phyloP scores from a whole-genome alignment of 192 early-diverging fungal species.

The Backusella australiensis region DNA sequence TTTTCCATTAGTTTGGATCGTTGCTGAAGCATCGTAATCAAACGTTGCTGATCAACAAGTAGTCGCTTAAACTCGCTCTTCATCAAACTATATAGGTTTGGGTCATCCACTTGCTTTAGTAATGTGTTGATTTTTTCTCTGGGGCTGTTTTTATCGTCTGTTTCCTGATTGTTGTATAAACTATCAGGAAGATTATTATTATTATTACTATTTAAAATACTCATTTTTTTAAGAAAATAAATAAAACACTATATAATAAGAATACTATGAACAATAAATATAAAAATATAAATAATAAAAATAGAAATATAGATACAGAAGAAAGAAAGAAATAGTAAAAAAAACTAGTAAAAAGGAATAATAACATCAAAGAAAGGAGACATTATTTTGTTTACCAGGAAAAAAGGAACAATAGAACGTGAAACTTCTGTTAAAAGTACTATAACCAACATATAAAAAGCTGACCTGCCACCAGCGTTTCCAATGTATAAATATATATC shows the following conservation, averaged over 20 bases:
- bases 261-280: constrained; percentile 1
- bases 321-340: not conserved
- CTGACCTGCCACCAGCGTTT: not conserved
- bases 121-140: not conserved
- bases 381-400: not conserved
- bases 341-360: constrained; percentile 5
- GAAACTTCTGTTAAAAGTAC: not conserved
- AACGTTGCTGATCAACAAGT: constrained; percentile 11
- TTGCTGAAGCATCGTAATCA: constrained; percentile 14
- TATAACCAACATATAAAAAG: not conserved
- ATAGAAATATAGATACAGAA: not conserved
- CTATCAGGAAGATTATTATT: not conserved
- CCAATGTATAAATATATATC: not conserved
- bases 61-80: constrained; percentile 15
- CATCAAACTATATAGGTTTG: constrained; percentile 2
- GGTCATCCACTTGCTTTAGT: not conserved
- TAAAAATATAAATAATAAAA: not conserved
- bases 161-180: constrained; percentile 1
- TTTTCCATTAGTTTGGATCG: constrained; percentile 5
- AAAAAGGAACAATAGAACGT: not conserved
- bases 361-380: not conserved
- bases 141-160: not conserved
- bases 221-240: not conserved
- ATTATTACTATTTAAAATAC: not conserved
- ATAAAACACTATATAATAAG: not conserved